A percentile compares a stretch with the other conserved stretches of the same genome.
These are phyloP conservation scores for Arthrobotrys sphaeroides DNA, from an alignment of 2,329 filamentous ascomycete genomes.

Conservation along the genomic window DNA sequence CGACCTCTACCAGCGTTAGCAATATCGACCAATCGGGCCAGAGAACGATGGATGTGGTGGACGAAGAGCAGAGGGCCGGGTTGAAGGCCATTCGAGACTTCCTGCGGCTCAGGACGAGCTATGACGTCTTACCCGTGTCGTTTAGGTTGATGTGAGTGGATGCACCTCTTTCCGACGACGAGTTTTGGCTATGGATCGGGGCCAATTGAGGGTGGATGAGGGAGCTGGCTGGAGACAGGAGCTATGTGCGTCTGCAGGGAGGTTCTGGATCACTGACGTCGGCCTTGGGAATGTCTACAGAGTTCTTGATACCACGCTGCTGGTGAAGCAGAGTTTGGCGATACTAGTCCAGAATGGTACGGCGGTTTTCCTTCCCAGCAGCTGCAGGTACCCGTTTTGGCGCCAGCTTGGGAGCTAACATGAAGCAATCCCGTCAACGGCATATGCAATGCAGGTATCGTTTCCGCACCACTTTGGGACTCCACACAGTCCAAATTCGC, in stretches of 20 bases:
- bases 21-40: constrained; percentile 15
- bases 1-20: neutral
- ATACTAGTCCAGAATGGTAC: constrained; percentile 95
- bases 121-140: constrained; percentile 95
- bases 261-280: neutral
- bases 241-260: neutral
- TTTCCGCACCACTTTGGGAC: constrained; percentile 97
- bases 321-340: constrained; percentile 96
- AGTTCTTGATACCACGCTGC: constrained; percentile 89
- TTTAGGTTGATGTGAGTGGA: constrained; percentile 78
- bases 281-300: neutral
- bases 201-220: neutral
- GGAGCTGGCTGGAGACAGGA: neutral
- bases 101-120: constrained; percentile 93
- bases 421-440: too few species aligned
- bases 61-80: constrained; percentile 43
- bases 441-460: constrained; percentile 77
- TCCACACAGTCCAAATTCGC: constrained; percentile 92
- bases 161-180: neutral
- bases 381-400: constrained; percentile 46
- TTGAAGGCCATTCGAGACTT: constrained; percentile 90
- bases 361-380: constrained; percentile 44
- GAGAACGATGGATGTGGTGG: constrained; percentile 37
- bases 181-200: neutral
- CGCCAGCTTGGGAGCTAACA: neutral